Base-by-base conservation (phyloP, 441 rosid species). In the Melastoma candidum region DNA sequence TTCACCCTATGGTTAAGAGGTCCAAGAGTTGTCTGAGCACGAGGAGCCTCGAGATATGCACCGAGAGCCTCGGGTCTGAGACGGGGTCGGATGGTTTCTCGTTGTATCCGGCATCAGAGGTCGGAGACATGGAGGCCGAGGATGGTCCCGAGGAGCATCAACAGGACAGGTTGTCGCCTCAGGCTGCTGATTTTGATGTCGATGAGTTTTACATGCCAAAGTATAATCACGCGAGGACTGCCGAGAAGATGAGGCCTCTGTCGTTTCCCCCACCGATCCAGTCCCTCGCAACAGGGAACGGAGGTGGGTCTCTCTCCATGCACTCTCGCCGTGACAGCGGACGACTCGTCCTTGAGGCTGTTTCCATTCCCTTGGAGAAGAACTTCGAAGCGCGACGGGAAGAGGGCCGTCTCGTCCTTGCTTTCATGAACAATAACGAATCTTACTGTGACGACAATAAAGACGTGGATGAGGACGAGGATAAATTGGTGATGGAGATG, bases 221-320 rank as follows among this genome's bases (percentile, higher is more conserved):
- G 41, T 36, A 43, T 17, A 27, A 14, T 29, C 26, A 2, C 9
- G 13, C 2, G 12, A 25, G n/a, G 27, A 5, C 44, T 29, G 2
- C 29, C 52, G 39, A 6, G 66, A 48, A 48, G 51, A 53, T 0
- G 26, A 14, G 14, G 7, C 43, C 54, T 48, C 59, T 24, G 32
- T 48, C 66, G n/a, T 54, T 62, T 46, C 59, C 59, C 12, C 66
- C 59, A 26, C 66, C 59, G 12, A 8, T 62, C 43, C 66, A 53
- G 36, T 54, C 66, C 48, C 59, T 62, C 17, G 54, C 48, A 2
- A 39, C 12, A 45, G 22, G 29, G 41, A 36, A 36, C 48, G 43
- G 55, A 0, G 49, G 66, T 27, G 49, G 47, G 2, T 39, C 54
- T 26, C 12, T 53, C 43, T 48, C 25, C 7, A 44, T 61, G 47